These are phyloP conservation scores for Ilex aquifolium DNA, from an alignment of 257 asterid species.

Conservation along the genomic window DNA sequence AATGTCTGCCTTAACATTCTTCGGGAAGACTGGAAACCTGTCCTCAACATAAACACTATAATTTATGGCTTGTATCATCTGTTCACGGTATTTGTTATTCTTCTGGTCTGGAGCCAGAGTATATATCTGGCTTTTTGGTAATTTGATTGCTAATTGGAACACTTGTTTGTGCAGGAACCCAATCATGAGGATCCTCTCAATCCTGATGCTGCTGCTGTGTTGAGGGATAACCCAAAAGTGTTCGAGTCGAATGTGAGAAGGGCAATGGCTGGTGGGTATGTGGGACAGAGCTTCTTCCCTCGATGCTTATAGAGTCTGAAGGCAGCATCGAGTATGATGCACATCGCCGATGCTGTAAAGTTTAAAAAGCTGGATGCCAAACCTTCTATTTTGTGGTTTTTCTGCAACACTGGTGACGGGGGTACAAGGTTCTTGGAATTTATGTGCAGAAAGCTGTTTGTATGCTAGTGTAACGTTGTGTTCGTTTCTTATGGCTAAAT, in stretches of 20 bases:
- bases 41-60: constrained; percentile 82
- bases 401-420: constrained; percentile 11
- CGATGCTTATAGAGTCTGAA: constrained; percentile 54
- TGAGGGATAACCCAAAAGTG: constrained; percentile 82
- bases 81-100: constrained; percentile 58
- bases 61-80: constrained; percentile 89
- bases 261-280: constrained; percentile 90
- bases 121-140: neutral
- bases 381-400: constrained; percentile 18
- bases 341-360: constrained; percentile 21
- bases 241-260: constrained; percentile 83
- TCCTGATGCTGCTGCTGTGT: constrained; percentile 86
- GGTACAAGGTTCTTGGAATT: constrained; percentile 15
- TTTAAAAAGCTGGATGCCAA: constrained; percentile 37
- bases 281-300: constrained; percentile 75
- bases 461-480: constrained; percentile 21
- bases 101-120: neutral
- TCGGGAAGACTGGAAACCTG: constrained; percentile 99
- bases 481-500: neutral
- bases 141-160: constrained; percentile 12
- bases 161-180: constrained; percentile 59
- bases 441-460: constrained; percentile 25
- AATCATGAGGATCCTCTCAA: constrained; percentile 97
- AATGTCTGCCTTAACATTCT: constrained; percentile 97
- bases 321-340: constrained; percentile 16